A percentile compares a stretch with the other conserved stretches of the same genome.
Conservation (phyloP, 257 asterid species). For the Capsicum rhomboideum region DNA sequence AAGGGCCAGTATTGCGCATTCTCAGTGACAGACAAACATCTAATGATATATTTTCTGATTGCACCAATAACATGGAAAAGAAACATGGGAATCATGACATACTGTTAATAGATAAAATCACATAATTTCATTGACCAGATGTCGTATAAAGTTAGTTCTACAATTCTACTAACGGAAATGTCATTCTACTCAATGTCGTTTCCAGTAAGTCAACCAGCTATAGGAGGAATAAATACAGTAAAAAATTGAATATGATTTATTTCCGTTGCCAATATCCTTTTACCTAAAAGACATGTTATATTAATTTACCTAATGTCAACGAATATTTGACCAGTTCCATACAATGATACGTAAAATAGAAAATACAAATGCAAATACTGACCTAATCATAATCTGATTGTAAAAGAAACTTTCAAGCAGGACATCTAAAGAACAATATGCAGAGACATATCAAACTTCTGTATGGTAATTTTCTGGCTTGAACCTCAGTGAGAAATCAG, state of each 20-base stretch:
- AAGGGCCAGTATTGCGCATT: not conserved
- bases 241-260: not conserved
- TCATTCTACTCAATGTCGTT: not conserved
- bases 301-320: not conserved
- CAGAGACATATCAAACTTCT: slow-evolving; percentile 34
- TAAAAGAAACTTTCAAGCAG: not conserved
- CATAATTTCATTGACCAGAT: not conserved
- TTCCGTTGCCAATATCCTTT: not conserved
- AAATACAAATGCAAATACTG: not conserved
- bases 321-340: not conserved
- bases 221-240: not conserved
- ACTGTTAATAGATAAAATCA: too few species aligned
- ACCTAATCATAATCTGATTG: not conserved
- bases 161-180: not conserved
- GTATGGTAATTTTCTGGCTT: slow-evolving; percentile 76
- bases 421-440: not conserved
- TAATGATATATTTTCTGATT: not conserved
- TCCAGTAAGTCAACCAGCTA: not conserved
- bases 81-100: not conserved
- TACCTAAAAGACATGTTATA: not conserved
- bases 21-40: not conserved
- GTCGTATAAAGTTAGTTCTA: not conserved
- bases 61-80: not conserved
- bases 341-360: not conserved
- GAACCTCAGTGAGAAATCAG: slow-evolving; percentile 89